Evolutionary conservation across 225 moss, liverwort and hornwort species (phyloP).

Genomic region (Pleurozium schreberi): DNA sequence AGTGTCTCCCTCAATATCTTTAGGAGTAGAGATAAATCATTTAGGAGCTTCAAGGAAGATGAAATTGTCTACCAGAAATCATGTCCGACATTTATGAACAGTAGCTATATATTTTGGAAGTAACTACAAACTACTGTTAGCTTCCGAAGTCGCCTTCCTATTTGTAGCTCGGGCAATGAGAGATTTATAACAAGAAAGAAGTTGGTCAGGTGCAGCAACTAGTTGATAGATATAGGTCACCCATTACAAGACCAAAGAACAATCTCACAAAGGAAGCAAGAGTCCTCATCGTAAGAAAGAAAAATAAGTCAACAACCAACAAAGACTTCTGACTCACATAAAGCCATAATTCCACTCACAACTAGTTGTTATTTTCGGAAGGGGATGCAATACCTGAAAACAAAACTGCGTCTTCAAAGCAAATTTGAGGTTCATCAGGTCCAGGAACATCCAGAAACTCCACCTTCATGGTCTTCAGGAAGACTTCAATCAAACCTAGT

Average conservation of each 20-base stretch:
- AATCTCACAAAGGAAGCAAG: not conserved
- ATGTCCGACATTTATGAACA: not conserved
- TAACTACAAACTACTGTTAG: not conserved
- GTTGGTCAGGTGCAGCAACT: not conserved
- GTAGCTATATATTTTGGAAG: not conserved
- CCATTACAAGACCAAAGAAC: not conserved
- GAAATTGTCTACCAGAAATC: not conserved
- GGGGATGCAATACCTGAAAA: constrained; percentile 55
- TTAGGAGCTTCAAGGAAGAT: not conserved
- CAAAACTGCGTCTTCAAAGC: constrained; percentile 89
- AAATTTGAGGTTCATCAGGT: constrained; percentile 45
- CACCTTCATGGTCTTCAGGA: constrained; percentile 53
- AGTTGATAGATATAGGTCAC: not conserved
- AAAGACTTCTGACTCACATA: not conserved
- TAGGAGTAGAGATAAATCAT: not conserved
- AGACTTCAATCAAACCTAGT: constrained; percentile 62
- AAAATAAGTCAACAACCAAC: not conserved
- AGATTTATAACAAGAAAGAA: not conserved
- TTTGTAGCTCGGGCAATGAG: not conserved
- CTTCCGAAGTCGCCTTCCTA: not conserved
- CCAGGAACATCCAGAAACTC: constrained; percentile 56
- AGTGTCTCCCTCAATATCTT: not conserved
- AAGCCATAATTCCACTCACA: not conserved
- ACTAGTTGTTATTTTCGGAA: not conserved
- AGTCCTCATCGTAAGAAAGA: not conserved